A percentile compares a stretch with the other conserved stretches of the same genome.
Conservation (phyloP, 2,329 filamentous ascomycete genomes). For the Colletotrichum musicola region DNA sequence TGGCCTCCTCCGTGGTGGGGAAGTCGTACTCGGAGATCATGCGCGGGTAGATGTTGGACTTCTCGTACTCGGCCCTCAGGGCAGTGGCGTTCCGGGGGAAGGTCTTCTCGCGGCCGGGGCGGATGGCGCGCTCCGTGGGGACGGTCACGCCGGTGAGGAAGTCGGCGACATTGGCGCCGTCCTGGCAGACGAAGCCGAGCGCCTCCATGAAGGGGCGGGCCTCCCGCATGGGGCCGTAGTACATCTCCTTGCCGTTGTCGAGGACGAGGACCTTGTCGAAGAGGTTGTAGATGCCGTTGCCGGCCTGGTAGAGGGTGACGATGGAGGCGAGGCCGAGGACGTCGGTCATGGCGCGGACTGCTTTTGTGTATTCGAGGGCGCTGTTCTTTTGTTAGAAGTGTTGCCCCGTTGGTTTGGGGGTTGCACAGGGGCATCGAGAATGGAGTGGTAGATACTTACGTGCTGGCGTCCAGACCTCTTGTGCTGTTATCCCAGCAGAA, state of each 20-base stretch:
- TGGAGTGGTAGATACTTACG: constrained; percentile 48
- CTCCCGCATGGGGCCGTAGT: constrained; percentile 70
- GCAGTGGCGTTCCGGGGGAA: constrained; percentile 60
- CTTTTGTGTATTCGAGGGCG: constrained; percentile 71
- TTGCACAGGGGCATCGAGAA: neutral
- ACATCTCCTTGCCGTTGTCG: constrained; percentile 75
- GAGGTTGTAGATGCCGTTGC: constrained; percentile 76
- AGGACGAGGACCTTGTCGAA: constrained; percentile 80
- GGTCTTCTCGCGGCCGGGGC: constrained; percentile 49
- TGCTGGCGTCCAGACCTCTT: constrained; percentile 74
- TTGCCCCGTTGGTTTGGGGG: neutral
- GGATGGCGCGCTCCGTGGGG: constrained; percentile 76
- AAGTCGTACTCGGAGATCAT: constrained; percentile 71
- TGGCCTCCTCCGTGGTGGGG: constrained; percentile 62
- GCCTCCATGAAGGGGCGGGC: constrained; percentile 75
- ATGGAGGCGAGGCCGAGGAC: constrained; percentile 70
- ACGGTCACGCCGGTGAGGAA: constrained; percentile 76
- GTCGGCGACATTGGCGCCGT: constrained; percentile 74
- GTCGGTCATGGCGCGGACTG: constrained; percentile 74
- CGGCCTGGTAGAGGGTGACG: constrained; percentile 77
- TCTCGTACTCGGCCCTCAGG: constrained; percentile 64
- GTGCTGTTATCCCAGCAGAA: constrained; percentile 78
- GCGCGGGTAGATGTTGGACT: constrained; percentile 60
- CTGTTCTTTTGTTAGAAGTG: constrained; percentile 39
- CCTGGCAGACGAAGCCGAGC: constrained; percentile 72